phyloP scores from a whole-genome alignment of 257 asterid genomes.

The Solanum bulbocastanum region DNA sequence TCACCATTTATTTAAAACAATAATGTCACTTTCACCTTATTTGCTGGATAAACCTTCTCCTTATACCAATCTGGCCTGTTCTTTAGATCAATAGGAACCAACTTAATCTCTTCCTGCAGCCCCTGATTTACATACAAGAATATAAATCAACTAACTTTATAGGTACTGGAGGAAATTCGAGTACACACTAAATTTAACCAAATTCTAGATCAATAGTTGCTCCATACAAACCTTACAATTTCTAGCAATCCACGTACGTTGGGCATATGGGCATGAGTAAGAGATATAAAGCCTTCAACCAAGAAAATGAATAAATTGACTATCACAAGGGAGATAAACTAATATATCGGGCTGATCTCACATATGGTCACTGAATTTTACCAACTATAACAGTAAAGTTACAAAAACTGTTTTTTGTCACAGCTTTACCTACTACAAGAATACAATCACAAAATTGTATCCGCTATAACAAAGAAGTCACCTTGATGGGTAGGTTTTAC shows the following conservation, averaged over 20 bases:
- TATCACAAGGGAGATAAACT: not conserved
- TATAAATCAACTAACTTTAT: not conserved
- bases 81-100: constrained; percentile 71
- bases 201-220: not conserved
- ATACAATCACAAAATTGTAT: not conserved
- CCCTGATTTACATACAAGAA: constrained; percentile 39
- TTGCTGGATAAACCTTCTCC: constrained; percentile 77
- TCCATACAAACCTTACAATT: constrained; percentile 51
- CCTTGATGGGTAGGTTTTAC: not conserved
- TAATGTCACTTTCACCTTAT: constrained; percentile 38
- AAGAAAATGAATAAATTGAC: constrained; percentile 1
- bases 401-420: not conserved
- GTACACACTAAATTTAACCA: not conserved
- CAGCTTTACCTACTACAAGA: not conserved
- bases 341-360: not conserved
- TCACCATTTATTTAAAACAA: not conserved
- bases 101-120: constrained; percentile 52
- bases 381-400: not conserved
- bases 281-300: constrained; percentile 71
- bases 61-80: constrained; percentile 88
- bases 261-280: constrained; percentile 78
- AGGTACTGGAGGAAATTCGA: not conserved
- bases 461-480: not conserved
- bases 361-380: not conserved
- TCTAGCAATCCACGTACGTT: constrained; percentile 75